A percentile compares a stretch with the other conserved stretches of the same genome.
Conservation (phyloP, 345 rosid genomes). For the Citrus mangshanensis region DNA sequence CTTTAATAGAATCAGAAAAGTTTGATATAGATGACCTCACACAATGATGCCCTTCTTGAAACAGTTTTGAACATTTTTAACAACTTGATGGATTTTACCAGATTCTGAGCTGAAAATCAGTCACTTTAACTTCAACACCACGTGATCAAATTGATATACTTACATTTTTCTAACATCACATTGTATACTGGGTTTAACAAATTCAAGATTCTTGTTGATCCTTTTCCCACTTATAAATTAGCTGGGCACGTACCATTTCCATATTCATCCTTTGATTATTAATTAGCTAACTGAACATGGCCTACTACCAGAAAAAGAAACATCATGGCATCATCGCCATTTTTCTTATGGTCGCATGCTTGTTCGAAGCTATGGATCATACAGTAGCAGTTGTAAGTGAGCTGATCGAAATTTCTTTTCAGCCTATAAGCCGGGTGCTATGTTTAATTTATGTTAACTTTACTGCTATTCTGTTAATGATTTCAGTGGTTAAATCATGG, state of each 20-base stretch:
- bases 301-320: not conserved
- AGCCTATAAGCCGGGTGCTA: not conserved
- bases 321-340: not conserved
- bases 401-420: not conserved
- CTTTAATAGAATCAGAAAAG: not conserved
- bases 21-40: not conserved
- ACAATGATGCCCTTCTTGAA: not conserved
- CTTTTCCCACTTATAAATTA: not conserved
- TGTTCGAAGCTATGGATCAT: not conserved
- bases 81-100: not conserved
- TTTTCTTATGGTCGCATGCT: not conserved
- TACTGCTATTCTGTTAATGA: not conserved
- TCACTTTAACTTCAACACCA: not conserved
- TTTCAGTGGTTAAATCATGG: conserved; percentile 52
- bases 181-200: not conserved
- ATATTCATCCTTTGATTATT: not conserved
- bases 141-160: not conserved
- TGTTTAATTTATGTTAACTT: not conserved
- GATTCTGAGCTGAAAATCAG: not conserved
- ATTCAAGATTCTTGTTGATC: not conserved
- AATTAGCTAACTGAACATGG: not conserved
- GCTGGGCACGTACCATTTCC: not conserved
- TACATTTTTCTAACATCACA: not conserved
- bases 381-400: conserved; percentile 5
- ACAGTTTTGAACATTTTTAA: not conserved